A percentile compares a stretch with the other conserved stretches of the same genome.
phyloP scores from a whole-genome alignment of 2,329 filamentous ascomycete species.

The Nemania diffusa region DNA sequence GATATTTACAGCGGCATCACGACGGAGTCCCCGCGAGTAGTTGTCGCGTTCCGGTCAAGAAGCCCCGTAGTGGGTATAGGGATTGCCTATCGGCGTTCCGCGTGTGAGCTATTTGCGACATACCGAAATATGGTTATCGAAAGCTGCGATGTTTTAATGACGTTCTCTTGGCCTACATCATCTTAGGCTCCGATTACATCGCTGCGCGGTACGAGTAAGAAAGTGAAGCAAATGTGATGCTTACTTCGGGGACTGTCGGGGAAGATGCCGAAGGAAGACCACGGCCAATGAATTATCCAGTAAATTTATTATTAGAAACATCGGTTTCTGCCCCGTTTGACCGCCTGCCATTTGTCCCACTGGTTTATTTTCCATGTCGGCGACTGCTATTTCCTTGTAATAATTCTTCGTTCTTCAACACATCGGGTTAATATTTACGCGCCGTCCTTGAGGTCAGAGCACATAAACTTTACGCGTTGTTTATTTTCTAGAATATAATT shows the following conservation, averaged over 20 bases:
- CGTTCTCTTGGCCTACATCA: neutral
- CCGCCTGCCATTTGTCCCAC: too few species aligned
- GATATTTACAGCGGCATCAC: neutral
- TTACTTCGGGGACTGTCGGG: conserved; percentile 16
- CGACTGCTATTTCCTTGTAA: too few species aligned
- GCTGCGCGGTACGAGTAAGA: neutral
- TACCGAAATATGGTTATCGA: conserved; percentile 1
- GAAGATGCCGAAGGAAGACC: conserved; percentile 18
- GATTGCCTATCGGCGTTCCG: conserved; percentile 2
- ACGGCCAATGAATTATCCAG: neutral
- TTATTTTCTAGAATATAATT: too few species aligned
- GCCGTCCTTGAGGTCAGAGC: too few species aligned
- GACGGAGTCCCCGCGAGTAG: neutral
- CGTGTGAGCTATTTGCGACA: neutral
- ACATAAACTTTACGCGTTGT: too few species aligned
- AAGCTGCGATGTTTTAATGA: neutral
- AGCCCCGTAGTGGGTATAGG: neutral
- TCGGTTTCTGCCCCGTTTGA: neutral
- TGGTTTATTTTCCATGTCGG: too few species aligned
- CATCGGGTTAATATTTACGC: too few species aligned
- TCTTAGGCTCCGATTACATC: neutral
- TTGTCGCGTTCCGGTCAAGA: neutral
- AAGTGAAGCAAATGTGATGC: neutral
- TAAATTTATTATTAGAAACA: neutral
- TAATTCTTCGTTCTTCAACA: too few species aligned